Evolutionary conservation across 1,284 basidiomycete genomes (phyloP).

Genomic region (Pseudozyma flocculosa): DNA sequence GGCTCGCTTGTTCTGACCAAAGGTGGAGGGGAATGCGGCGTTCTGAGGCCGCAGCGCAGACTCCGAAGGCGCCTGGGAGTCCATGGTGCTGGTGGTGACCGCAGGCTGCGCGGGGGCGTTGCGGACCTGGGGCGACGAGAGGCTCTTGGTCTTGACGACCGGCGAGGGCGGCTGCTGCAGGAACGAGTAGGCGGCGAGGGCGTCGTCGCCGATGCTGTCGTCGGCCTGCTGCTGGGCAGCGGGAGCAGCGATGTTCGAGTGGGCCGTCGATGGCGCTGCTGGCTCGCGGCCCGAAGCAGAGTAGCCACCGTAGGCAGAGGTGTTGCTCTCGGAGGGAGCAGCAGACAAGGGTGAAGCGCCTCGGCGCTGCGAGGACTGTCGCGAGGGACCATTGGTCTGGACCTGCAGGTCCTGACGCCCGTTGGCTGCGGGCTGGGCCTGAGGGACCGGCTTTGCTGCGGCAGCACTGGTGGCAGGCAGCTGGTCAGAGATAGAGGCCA

Average conservation of each 20-base stretch:
- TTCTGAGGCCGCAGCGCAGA: slow-evolving; percentile 10
- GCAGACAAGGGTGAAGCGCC: slow-evolving; percentile 5
- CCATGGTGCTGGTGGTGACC: no score
- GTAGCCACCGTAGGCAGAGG: no score
- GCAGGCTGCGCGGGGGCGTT: no score
- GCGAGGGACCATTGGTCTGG: no score
- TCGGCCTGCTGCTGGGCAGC: slow-evolving; percentile 3
- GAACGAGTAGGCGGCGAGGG: slow-evolving; percentile 49
- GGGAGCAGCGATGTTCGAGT: background rate
- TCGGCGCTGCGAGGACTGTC: no score
- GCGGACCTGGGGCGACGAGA: slow-evolving; percentile 1
- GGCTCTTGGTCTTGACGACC: slow-evolving; percentile 10
- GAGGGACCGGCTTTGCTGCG: slow-evolving; percentile 13
- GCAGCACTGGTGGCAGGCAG: slow-evolving; percentile 30
- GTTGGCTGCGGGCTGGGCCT: background rate
- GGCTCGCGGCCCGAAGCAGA: no score
- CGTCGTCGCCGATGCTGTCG: slow-evolving; percentile 41
- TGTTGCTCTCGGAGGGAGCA: slow-evolving; percentile 20
- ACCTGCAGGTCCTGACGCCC: background rate
- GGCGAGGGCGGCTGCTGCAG: slow-evolving; percentile 50
- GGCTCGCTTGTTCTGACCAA: slow-evolving; percentile 45
- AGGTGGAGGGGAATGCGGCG: slow-evolving; percentile 42
- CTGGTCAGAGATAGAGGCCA: slow-evolving; percentile 47
- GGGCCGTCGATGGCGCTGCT: background rate
- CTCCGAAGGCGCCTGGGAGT: background rate